A percentile compares a stretch with the other conserved stretches of the same genome.
These are phyloP conservation scores for Anthracocystis panici-leucophaei DNA, from an alignment of 1,284 basidiomycete species.

Conservation along the genomic window DNA sequence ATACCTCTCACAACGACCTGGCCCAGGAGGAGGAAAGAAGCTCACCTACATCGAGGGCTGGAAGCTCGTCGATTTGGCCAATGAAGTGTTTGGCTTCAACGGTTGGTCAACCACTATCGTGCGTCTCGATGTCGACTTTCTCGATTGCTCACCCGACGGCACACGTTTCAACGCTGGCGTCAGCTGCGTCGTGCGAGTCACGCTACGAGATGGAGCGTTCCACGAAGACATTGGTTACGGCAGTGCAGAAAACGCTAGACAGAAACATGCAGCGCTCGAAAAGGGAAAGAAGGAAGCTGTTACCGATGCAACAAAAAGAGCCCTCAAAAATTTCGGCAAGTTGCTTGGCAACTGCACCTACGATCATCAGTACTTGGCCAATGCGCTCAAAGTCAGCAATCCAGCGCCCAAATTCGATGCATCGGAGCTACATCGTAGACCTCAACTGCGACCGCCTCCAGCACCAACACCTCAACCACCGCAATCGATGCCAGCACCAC, in stretches of 20 bases:
- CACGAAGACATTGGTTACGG: constrained; percentile 89
- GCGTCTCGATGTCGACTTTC: constrained; percentile 78
- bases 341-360: constrained; percentile 92
- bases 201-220: constrained; percentile 85
- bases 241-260: constrained; percentile 83
- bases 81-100: constrained; percentile 98
- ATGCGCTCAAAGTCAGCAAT: constrained; percentile 77
- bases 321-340: constrained; percentile 91
- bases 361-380: constrained; percentile 86
- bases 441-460: constrained; percentile 33
- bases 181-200: constrained; percentile 86
- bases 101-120: constrained; percentile 93
- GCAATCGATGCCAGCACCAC: constrained; percentile 3
- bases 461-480: constrained; percentile 19
- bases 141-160: constrained; percentile 73
- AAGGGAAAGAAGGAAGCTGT: constrained; percentile 99
- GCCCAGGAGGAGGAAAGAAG: constrained; percentile 79
- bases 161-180: constrained; percentile 80
- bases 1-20: constrained; percentile 88
- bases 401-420: constrained; percentile 55
- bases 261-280: constrained; percentile 87
- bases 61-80: constrained; percentile 81
- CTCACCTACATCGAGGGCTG: constrained; percentile 96
- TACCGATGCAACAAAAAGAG: constrained; percentile 91
- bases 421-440: constrained; percentile 48